These are phyloP conservation scores for Vaccinium vitisidaea DNA, from an alignment of 148 eudicot genomes.

Conservation along the genomic window DNA sequence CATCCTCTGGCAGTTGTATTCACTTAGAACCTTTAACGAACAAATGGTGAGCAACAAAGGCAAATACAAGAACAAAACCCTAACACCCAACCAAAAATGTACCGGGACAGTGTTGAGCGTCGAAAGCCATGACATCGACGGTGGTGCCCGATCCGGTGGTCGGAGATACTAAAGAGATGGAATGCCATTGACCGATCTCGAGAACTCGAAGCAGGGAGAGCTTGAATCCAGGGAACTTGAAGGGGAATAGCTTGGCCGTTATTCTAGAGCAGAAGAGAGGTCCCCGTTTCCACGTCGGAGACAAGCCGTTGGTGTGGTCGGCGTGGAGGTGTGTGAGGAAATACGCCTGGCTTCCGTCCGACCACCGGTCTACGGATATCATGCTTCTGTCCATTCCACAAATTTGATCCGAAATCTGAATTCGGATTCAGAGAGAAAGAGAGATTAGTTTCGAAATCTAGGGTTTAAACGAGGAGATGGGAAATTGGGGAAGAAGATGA, in stretches of 20 bases:
- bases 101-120: conserved; percentile 87
- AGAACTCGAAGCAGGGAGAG: conserved; percentile 52
- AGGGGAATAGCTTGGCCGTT: conserved; percentile 66
- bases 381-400: conserved; percentile 66
- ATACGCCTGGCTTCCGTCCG: conserved; percentile 55
- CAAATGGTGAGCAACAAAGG: no score
- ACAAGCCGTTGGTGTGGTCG: conserved; percentile 68
- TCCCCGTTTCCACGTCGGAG: conserved; percentile 58
- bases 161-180: conserved; percentile 51
- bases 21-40: no score
- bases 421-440: no score
- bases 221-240: conserved; percentile 61
- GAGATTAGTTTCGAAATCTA: not conserved
- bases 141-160: conserved; percentile 28
- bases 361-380: conserved; percentile 80
- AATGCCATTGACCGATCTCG: conserved; percentile 52
- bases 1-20: no score
- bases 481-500: not conserved
- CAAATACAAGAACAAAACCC: not conserved
- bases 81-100: not conserved
- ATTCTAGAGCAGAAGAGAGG: conserved; percentile 69
- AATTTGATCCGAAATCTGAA: not conserved
- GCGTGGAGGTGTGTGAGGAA: conserved; percentile 85
- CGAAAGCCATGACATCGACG: conserved; percentile 52
- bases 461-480: not conserved